Evolutionary conservation across 2,329 filamentous ascomycete species (phyloP).

Genomic region (Metarhizium sp.): DNA sequence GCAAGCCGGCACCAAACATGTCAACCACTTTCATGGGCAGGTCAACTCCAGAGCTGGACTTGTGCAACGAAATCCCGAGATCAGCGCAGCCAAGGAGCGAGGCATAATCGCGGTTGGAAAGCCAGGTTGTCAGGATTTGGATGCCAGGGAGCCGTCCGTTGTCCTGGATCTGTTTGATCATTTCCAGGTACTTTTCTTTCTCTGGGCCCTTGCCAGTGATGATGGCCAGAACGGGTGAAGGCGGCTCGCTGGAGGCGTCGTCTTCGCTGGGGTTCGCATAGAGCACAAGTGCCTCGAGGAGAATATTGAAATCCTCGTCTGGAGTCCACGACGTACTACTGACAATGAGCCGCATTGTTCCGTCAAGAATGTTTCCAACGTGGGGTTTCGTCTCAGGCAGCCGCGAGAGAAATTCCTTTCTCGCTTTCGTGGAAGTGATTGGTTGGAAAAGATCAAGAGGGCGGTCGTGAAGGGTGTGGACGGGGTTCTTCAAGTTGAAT

Average conservation of each 20-base stretch:
- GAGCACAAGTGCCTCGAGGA: slow-evolving; percentile 70
- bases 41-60: slow-evolving; percentile 87
- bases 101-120: slow-evolving; percentile 78
- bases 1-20: slow-evolving; percentile 93
- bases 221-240: slow-evolving; percentile 69
- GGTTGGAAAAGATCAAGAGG: slow-evolving; percentile 78
- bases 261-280: slow-evolving; percentile 49
- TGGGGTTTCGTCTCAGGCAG: slow-evolving; percentile 56
- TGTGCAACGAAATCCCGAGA: slow-evolving; percentile 85
- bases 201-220: slow-evolving; percentile 93
- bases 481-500: slow-evolving; percentile 54
- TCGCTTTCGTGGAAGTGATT: slow-evolving; percentile 35
- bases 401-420: slow-evolving; percentile 50
- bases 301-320: slow-evolving; percentile 86
- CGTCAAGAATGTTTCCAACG: slow-evolving; percentile 47
- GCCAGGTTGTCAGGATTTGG: slow-evolving; percentile 72
- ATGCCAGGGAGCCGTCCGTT: slow-evolving; percentile 59
- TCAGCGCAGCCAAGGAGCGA: slow-evolving; percentile 75
- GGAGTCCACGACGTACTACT: slow-evolving; percentile 96
- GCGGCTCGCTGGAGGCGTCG: slow-evolving; percentile 29
- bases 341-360: slow-evolving; percentile 61
- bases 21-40: slow-evolving; percentile 99
- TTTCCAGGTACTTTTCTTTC: slow-evolving; percentile 62
- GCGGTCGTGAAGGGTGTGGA: slow-evolving; percentile 74
- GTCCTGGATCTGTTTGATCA: slow-evolving; percentile 52